phyloP scores from a whole-genome alignment of 805 yeast species.

The Candida fluviatilis region DNA sequence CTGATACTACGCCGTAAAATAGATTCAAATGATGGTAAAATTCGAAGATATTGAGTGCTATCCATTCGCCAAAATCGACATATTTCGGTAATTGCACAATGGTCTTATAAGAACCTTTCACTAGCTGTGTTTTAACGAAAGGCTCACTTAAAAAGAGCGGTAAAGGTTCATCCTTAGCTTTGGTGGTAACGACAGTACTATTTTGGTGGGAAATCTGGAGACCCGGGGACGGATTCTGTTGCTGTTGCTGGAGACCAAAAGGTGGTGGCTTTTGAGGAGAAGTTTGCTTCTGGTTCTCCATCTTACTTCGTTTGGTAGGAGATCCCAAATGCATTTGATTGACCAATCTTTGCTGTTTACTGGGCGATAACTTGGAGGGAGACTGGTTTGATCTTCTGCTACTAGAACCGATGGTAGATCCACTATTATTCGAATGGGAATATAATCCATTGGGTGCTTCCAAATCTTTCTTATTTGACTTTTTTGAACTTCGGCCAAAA shows the following conservation, averaged over 20 bases:
- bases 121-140: conserved; percentile 88
- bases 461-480: conserved; percentile 37
- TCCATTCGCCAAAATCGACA: conserved; percentile 94
- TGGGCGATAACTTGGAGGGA: conserved; percentile 41
- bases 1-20: conserved; percentile 86
- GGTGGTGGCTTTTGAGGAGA: conserved; percentile 7
- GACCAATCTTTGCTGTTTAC: conserved; percentile 22
- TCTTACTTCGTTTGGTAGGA: conserved; percentile 17
- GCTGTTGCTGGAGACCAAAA: conserved; percentile 8
- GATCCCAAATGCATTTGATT: conserved; percentile 13
- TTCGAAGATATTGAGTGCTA: conserved; percentile 89
- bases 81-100: conserved; percentile 93
- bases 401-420: conserved; percentile 17
- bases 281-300: conserved; percentile 3
- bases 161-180: conserved; percentile 10
- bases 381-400: conserved; percentile 32
- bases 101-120: conserved; percentile 93
- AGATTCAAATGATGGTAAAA: conserved; percentile 80
- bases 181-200: conserved; percentile 10
- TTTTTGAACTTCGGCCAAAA: conserved; percentile 42
- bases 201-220: conserved; percentile 5
- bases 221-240: conserved; percentile 5
- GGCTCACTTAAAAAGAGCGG: conserved; percentile 88
- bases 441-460: conserved; percentile 26
- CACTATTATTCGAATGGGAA: conserved; percentile 26